A percentile compares a stretch with the other conserved stretches of the same genome.
phyloP scores from a whole-genome alignment of 2,329 filamentous ascomycete species.

The Penicillium sp. region DNA sequence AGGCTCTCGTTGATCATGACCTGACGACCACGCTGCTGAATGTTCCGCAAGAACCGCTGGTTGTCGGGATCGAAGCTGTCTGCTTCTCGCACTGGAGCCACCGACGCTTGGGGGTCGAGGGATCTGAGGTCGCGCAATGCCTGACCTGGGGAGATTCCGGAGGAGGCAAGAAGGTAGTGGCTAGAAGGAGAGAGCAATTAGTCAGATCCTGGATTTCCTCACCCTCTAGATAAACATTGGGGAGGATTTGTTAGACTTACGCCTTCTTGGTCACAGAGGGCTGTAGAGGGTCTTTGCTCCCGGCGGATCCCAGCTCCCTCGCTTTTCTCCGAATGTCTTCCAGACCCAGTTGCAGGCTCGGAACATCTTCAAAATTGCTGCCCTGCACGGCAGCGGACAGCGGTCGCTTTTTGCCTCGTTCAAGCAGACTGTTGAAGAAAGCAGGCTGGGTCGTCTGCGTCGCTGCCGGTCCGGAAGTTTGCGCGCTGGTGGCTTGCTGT shows the following conservation, averaged over 20 bases:
- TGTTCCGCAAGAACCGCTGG: conserved; percentile 70
- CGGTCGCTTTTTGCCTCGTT: conserved; percentile 61
- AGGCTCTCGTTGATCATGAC: conserved; percentile 90
- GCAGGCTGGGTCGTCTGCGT: conserved; percentile 46
- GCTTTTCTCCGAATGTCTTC: conserved; percentile 75
- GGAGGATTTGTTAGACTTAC: conserved; percentile 34
- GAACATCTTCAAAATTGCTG: conserved; percentile 65
- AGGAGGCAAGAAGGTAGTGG: conserved; percentile 88
- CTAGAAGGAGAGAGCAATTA: conserved; percentile 39
- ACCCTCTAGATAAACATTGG: not conserved
- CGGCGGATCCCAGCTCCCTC: conserved; percentile 68
- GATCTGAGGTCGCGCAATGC: conserved; percentile 81
- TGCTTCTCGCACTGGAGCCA: conserved; percentile 28
- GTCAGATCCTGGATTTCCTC: not conserved
- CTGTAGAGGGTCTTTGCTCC: conserved; percentile 41
- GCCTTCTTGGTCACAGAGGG: conserved; percentile 47
- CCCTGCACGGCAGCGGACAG: conserved; percentile 56
- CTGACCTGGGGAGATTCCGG: conserved; percentile 80
- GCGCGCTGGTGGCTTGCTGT: conserved; percentile 17
- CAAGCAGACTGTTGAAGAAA: conserved; percentile 59
- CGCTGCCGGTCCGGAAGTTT: conserved; percentile 21
- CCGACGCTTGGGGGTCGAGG: conserved; percentile 63
- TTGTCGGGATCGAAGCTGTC: conserved; percentile 50
- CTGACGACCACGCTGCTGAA: conserved; percentile 84
- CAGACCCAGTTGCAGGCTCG: conserved; percentile 82